Conservation (phyloP, 345 rosid genomes). For the Lepidium sativum region DNA sequence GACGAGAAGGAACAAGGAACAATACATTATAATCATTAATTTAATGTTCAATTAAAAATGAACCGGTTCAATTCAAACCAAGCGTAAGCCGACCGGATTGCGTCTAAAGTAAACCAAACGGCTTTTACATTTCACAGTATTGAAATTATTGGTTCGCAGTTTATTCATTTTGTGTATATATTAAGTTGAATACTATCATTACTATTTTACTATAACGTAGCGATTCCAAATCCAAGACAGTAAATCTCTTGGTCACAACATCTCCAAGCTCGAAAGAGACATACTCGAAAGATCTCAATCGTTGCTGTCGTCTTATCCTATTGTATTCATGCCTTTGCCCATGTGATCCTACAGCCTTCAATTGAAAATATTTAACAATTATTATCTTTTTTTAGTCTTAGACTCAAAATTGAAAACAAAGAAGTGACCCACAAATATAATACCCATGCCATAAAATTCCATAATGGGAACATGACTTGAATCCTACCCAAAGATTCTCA, state of each 20-base stretch:
- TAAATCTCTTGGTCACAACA: not conserved
- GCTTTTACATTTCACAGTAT: too few species aligned
- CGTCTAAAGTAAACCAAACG: not conserved
- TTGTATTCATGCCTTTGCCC: conserved; percentile 2
- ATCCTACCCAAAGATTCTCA: conserved; percentile 19
- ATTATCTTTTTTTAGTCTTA: not conserved
- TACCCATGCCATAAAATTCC: conserved; percentile 19
- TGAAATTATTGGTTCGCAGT: too few species aligned
- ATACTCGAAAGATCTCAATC: not conserved
- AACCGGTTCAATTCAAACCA: not conserved
- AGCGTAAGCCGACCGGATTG: not conserved
- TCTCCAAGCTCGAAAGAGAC: conserved; percentile 1
- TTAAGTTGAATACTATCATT: not conserved
- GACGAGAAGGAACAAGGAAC: not conserved
- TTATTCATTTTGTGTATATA: too few species aligned
- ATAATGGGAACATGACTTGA: conserved; percentile 22
- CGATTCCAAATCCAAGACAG: not conserved
- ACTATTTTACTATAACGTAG: not conserved
- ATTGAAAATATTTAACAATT: not conserved
- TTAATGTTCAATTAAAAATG: not conserved
- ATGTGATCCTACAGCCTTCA: conserved; percentile 14
- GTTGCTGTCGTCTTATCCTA: not conserved
- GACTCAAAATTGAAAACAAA: not conserved
- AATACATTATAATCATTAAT: not conserved
- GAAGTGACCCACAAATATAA: conserved; percentile 10